These are phyloP conservation scores for Adansonia grandidieri DNA, from an alignment of 441 rosid genomes.

Conservation along the genomic window DNA sequence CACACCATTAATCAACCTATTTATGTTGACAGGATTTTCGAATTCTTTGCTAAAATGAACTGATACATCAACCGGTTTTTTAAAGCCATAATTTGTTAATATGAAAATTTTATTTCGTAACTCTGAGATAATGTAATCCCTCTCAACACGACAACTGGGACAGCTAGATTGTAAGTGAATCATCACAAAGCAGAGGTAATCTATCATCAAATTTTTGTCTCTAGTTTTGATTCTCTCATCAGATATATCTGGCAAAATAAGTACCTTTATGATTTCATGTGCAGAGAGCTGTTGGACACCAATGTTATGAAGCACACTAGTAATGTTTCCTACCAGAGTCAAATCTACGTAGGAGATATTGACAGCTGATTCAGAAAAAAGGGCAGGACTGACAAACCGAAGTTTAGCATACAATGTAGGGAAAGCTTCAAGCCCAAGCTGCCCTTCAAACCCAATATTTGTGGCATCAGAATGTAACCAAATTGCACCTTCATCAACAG, in stretches of 20 bases:
- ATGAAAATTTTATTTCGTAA: conserved; percentile 66
- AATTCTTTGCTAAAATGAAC: conserved; percentile 81
- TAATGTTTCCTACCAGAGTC: conserved; percentile 47
- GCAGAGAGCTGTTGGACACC: conserved; percentile 89
- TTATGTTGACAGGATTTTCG: conserved; percentile 66
- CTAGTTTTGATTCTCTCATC: conserved; percentile 36
- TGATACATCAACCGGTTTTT: conserved; percentile 55
- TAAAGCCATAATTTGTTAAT: conserved; percentile 78
- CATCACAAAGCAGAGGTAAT: conserved; percentile 91
- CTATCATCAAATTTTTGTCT: conserved; percentile 57
- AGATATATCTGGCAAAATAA: conserved; percentile 74
- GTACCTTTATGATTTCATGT: conserved; percentile 83
- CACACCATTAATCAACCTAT: conserved; percentile 54
- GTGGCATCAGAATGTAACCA: conserved; percentile 77
- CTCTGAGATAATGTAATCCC: conserved; percentile 62
- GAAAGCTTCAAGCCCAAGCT: conserved; percentile 62
- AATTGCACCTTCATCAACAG: conserved; percentile 70
- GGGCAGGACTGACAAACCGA: conserved; percentile 65
- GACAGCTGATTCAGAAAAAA: conserved; percentile 57
- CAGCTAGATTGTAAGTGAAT: conserved; percentile 84
- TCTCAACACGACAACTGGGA: conserved; percentile 62
- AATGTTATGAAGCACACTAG: conserved; percentile 68
- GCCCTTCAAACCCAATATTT: conserved; percentile 49
- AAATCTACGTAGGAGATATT: conserved; percentile 41
- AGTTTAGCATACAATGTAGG: conserved; percentile 76